A percentile compares a stretch with the other conserved stretches of the same genome.
phyloP scores from a whole-genome alignment of 2,329 filamentous ascomycete genomes.

The Westerdykella aurantiaca region DNA sequence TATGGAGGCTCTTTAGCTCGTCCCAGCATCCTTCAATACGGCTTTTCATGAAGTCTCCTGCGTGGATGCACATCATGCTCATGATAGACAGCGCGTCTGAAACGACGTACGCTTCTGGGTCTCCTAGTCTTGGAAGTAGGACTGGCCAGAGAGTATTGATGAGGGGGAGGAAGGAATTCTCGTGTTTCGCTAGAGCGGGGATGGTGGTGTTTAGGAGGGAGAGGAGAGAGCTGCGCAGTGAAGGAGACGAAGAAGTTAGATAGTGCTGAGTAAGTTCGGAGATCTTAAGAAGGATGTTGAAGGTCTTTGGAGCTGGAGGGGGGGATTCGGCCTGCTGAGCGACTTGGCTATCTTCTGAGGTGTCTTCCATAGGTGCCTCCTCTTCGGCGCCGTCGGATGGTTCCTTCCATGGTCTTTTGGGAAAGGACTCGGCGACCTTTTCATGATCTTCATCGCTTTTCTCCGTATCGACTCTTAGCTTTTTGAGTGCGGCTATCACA shows the following conservation, averaged over 20 bases:
- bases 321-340: constrained; percentile 42
- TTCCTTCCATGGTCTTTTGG: constrained; percentile 31
- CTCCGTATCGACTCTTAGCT: constrained; percentile 25
- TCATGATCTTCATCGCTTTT: constrained; percentile 21
- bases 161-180: constrained; percentile 79
- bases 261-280: constrained; percentile 82
- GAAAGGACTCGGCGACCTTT: constrained; percentile 19
- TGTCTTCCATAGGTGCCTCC: constrained; percentile 25
- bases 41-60: constrained; percentile 74
- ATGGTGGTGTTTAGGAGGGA: constrained; percentile 68
- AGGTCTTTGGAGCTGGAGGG: constrained; percentile 67
- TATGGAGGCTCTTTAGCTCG: constrained; percentile 39
- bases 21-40: constrained; percentile 71
- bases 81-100: constrained; percentile 67
- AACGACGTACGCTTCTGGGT: constrained; percentile 62
- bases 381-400: constrained; percentile 10
- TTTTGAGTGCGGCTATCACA: constrained; percentile 28
- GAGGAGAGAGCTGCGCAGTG: constrained; percentile 71
- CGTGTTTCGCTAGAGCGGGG: constrained; percentile 65
- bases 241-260: constrained; percentile 75
- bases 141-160: constrained; percentile 91
- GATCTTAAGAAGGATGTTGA: constrained; percentile 75
- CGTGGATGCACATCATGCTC: constrained; percentile 60
- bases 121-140: constrained; percentile 61
- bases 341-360: constrained; percentile 29